Evolutionary conservation across 2,329 filamentous ascomycete genomes (phyloP).

Genomic region (Cyphellophora europaea): DNA sequence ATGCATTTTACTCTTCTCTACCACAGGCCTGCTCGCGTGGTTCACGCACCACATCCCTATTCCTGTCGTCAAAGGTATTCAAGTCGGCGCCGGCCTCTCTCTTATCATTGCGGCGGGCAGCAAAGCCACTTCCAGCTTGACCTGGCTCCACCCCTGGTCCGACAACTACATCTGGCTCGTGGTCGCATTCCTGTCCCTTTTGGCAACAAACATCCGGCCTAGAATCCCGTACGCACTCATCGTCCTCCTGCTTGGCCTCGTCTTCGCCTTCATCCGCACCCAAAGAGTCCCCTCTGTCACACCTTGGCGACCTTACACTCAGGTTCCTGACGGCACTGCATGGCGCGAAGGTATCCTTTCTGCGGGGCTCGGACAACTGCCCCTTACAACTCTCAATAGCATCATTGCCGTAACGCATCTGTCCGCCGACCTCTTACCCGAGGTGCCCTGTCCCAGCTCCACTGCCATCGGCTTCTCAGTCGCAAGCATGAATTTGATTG

Average conservation of each 20-base stretch:
- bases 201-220: conserved; percentile 55
- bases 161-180: conserved; percentile 75
- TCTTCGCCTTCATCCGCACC: conserved; percentile 46
- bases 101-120: conserved; percentile 69
- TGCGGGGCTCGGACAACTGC: conserved; percentile 75
- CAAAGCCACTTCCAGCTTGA: conserved; percentile 56
- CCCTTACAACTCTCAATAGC: conserved; percentile 85
- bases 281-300: conserved; percentile 38
- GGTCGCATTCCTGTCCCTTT: conserved; percentile 61
- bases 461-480: conserved; percentile 76
- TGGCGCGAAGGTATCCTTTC: conserved; percentile 49
- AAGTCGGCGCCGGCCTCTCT: conserved; percentile 81
- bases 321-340: conserved; percentile 35
- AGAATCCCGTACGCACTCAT: conserved; percentile 69
- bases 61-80: conserved; percentile 88
- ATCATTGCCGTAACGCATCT: conserved; percentile 80
- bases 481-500: conserved; percentile 69
- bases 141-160: conserved; percentile 58
- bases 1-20: conserved; percentile 65
- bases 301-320: conserved; percentile 51
- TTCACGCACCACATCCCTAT: conserved; percentile 68
- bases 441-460: conserved; percentile 57
- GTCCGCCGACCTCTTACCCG: conserved; percentile 65
- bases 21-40: conserved; percentile 68
- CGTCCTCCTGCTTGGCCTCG: conserved; percentile 59